Conservation (phyloP, 2,329 filamentous ascomycete genomes). For the Ophiostoma triangulosporum region DNA sequence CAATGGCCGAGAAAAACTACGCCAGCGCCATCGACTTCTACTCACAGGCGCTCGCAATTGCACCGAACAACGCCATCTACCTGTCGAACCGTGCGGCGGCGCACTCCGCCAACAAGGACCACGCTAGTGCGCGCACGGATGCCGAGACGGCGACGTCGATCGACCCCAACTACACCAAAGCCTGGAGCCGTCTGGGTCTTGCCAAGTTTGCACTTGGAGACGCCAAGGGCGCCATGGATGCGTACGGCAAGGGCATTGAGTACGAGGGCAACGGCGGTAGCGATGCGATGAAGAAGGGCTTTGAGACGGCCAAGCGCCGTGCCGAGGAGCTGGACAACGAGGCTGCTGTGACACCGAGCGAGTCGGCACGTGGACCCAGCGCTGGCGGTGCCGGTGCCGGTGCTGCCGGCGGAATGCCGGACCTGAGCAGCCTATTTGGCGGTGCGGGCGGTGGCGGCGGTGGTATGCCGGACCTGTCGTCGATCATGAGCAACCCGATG, state of each 20-base stretch:
- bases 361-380: neutral
- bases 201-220: conserved; percentile 87
- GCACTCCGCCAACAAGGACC: conserved; percentile 71
- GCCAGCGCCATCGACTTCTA: conserved; percentile 69
- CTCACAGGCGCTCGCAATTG: conserved; percentile 67
- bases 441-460: conserved; percentile 45
- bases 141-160: conserved; percentile 80
- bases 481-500: conserved; percentile 97
- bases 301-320: conserved; percentile 79
- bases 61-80: conserved; percentile 86
- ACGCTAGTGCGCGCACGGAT: conserved; percentile 71
- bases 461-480: conserved; percentile 76
- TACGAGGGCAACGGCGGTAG: conserved; percentile 87
- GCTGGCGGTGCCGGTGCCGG: conserved; percentile 22
- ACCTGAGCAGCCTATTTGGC: conserved; percentile 59
- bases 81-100: conserved; percentile 95
- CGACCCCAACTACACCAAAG: conserved; percentile 92
- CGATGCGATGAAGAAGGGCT: conserved; percentile 95
- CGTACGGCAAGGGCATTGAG: conserved; percentile 85
- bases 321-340: conserved; percentile 61
- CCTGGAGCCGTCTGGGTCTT: conserved; percentile 85
- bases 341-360: conserved; percentile 22
- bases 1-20: conserved; percentile 94
- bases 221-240: conserved; percentile 82
- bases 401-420: conserved; percentile 52